Percentiles rank a stretch among this genome's conserved stretches.
Evolutionary conservation across 768 basidiomycete genomes (phyloP).

Genomic region (Ephemerocybe angulata): DNA sequence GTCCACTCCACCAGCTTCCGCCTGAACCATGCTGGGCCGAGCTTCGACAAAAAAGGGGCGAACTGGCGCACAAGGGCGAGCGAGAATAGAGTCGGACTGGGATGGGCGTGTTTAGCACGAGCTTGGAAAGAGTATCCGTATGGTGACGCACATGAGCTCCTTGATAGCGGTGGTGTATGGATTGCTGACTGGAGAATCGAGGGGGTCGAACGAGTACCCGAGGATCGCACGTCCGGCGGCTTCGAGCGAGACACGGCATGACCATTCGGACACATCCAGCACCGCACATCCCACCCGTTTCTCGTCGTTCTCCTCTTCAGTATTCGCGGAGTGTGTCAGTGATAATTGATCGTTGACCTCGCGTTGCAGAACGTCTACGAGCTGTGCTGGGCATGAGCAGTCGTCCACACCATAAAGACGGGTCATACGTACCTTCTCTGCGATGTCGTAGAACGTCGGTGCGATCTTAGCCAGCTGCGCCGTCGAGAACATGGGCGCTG

Average conservation of each 20-base stretch:
- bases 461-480: conserved; percentile 42
- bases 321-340: neutral
- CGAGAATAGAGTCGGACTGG: conserved; percentile 43
- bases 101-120: neutral
- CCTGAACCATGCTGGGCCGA: conserved; percentile 41
- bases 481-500: conserved; percentile 45
- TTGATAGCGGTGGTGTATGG: conserved; percentile 43
- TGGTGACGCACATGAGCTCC: conserved; percentile 42
- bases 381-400: conserved; percentile 14
- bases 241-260: conserved; percentile 43
- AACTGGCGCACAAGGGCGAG: conserved; percentile 44
- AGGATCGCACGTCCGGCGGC: conserved; percentile 41
- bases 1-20: conserved; percentile 40
- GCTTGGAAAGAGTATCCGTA: neutral
- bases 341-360: conserved; percentile 20
- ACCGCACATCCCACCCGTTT: conserved; percentile 16
- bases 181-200: conserved; percentile 39
- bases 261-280: conserved; percentile 46
- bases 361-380: conserved; percentile 25
- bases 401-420: too few relatives aligned
- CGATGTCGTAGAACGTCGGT: conserved; percentile 42
- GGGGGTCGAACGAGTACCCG: conserved; percentile 45
- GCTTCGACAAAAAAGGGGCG: conserved; percentile 38
- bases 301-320: neutral
- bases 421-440: conserved; percentile 35